Percentiles rank a stretch among this genome's conserved stretches.
Conservation (phyloP, 2,329 filamentous ascomycete species). For the Stemphylium lycopersici region DNA sequence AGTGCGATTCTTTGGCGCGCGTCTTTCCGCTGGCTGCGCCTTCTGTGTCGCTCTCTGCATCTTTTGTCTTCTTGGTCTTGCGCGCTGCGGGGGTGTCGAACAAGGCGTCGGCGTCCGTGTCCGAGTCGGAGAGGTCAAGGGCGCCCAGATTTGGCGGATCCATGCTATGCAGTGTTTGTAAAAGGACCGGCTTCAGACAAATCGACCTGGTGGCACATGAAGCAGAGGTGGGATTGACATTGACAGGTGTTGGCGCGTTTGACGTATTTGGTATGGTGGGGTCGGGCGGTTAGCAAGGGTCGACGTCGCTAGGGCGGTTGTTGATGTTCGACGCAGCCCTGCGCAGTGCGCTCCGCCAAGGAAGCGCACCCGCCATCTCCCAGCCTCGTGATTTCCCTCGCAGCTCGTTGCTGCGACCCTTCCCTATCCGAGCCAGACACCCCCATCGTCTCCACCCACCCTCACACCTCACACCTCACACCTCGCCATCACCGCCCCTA, state of each 20-base stretch:
- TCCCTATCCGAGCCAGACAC: constrained; percentile 20
- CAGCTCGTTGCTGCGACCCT: constrained; percentile 14
- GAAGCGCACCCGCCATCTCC: constrained; percentile 30
- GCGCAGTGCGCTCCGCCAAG: constrained; percentile 7
- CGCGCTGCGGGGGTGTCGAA: constrained; percentile 61
- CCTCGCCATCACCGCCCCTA: constrained; percentile 21
- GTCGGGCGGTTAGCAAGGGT: constrained; percentile 16
- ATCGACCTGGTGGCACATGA: neutral
- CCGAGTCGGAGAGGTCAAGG: constrained; percentile 60
- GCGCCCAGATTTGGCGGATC: constrained; percentile 57
- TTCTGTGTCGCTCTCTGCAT: constrained; percentile 42
- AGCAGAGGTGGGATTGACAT: neutral
- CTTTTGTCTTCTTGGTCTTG: constrained; percentile 46
- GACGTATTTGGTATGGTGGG: constrained; percentile 32
- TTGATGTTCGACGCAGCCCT: constrained; percentile 12
- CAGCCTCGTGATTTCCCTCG: constrained; percentile 30
- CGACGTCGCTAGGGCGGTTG: constrained; percentile 9
- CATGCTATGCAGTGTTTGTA: constrained; percentile 22
- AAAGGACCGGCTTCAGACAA: neutral
- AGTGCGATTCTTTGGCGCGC: constrained; percentile 56
- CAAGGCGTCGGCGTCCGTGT: constrained; percentile 62
- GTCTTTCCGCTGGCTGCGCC: constrained; percentile 51
- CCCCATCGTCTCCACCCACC: constrained; percentile 23
- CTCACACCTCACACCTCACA: constrained; percentile 17
- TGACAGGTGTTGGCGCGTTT: constrained; percentile 28